Conservation (phyloP, 2,329 filamentous ascomycete species). For the Fusarium globosum region DNA sequence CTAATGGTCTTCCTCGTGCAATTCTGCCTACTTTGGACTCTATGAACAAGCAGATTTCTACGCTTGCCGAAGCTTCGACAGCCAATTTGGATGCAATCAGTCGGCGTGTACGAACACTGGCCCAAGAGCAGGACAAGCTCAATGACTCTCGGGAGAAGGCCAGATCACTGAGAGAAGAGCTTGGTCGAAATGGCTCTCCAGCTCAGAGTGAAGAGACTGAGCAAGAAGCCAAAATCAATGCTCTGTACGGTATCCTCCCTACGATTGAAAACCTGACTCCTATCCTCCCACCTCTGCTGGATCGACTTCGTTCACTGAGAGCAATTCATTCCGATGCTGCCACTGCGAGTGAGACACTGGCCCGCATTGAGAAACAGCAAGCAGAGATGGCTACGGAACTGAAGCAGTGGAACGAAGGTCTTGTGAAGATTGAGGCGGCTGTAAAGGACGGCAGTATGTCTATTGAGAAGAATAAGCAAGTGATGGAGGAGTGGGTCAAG, state of each 20-base stretch:
- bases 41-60: constrained; percentile 82
- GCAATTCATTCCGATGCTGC: constrained; percentile 90
- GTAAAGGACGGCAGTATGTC: constrained; percentile 76
- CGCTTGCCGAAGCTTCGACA: constrained; percentile 77
- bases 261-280: constrained; percentile 90
- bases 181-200: constrained; percentile 59
- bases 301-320: constrained; percentile 84
- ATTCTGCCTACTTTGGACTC: constrained; percentile 85
- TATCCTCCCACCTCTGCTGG: constrained; percentile 84
- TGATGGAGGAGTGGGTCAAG: constrained; percentile 91
- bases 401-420: constrained; percentile 83
- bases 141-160: constrained; percentile 73
- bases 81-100: constrained; percentile 79
- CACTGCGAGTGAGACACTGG: constrained; percentile 79
- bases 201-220: constrained; percentile 67
- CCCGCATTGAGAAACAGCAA: constrained; percentile 82
- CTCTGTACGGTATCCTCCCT: constrained; percentile 87
- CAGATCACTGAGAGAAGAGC: constrained; percentile 69
- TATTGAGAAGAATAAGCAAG: constrained; percentile 82
- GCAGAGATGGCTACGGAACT: constrained; percentile 86
- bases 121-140: constrained; percentile 77
- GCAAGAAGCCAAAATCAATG: constrained; percentile 87
- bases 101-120: constrained; percentile 75
- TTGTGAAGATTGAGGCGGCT: constrained; percentile 81
- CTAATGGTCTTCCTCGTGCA: constrained; percentile 69